Evolutionary conservation across 2,329 filamentous ascomycete genomes (phyloP).

Genomic region (Diaporthe batatas): DNA sequence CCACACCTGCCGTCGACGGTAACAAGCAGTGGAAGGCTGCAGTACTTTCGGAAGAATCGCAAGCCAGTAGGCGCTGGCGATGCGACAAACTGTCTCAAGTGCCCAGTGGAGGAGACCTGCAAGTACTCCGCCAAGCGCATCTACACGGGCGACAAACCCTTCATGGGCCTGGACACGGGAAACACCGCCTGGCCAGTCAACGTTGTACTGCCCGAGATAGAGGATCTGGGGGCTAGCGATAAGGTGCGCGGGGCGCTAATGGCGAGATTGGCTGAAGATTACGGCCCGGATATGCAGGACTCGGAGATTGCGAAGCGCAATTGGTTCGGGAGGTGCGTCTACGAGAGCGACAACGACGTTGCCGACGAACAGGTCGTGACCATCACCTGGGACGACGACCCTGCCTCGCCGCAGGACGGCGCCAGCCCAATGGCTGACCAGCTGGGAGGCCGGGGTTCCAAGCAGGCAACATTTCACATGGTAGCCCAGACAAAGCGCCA

Average conservation of each 20-base stretch:
- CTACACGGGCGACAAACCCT: slow-evolving; percentile 75
- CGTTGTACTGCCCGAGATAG: slow-evolving; percentile 93
- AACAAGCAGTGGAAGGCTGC: slow-evolving; percentile 81
- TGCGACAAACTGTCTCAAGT: slow-evolving; percentile 90
- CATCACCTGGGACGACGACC: slow-evolving; percentile 86
- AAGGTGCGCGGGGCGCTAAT: slow-evolving; percentile 61
- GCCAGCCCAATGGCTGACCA: slow-evolving; percentile 43
- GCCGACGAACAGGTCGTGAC: slow-evolving; percentile 94
- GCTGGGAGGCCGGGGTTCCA: slow-evolving; percentile 70
- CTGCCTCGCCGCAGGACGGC: slow-evolving; percentile 47
- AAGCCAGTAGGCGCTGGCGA: slow-evolving; percentile 81
- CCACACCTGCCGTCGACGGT: slow-evolving; percentile 82
- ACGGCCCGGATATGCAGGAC: slow-evolving; percentile 62
- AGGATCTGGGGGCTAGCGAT: slow-evolving; percentile 70
- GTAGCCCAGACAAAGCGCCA: slow-evolving; percentile 89
- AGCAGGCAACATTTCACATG: slow-evolving; percentile 95
- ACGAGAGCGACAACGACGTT: slow-evolving; percentile 92
- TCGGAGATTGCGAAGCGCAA: slow-evolving; percentile 65
- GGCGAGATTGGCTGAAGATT: slow-evolving; percentile 62
- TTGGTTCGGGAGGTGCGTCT: slow-evolving; percentile 97
- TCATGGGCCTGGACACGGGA: slow-evolving; percentile 71
- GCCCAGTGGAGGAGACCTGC: slow-evolving; percentile 80
- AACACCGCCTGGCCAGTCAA: slow-evolving; percentile 86
- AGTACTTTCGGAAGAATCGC: slow-evolving; percentile 80
- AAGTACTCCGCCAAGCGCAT: slow-evolving; percentile 88